Evolutionary conservation across 164 flowering plant species (phyloP), one percentile per base, ranked within the genome.

Genomic region (Chimonanthus praecox): DNA sequence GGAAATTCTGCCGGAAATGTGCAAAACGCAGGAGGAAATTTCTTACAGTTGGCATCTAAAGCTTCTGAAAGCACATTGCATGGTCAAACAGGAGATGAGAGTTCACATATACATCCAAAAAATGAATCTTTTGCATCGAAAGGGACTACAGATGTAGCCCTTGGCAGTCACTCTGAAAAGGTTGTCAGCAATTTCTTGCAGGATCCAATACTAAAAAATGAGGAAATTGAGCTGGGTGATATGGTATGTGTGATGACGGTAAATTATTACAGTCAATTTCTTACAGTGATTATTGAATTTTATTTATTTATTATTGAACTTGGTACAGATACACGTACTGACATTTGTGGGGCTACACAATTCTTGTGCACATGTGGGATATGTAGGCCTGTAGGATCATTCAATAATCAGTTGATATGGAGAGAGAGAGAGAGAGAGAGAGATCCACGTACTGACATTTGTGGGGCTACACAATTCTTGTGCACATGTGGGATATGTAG

Each of bases 171-270:
- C 50, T 80, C 93, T 7, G 97, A 90, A 78, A 82, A 88, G 74
- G 87, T 88, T 75, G 51, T 89, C 72, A 81, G 75, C 82, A 83
- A 75, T 72, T 88, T 90, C 80, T 80, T 88, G 77, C 84, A 88
- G 70, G 82, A 83, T 83, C 91, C 92, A 47, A 58, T 80, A 72
- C 76, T 89, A 71, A 78, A 79, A 46, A 86, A 74, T 7, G 75
- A 81, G 47, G 81, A 78, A 21, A 58, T 62, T 3, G 78, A 77
- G 50, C 43, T 73, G 11, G 81, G 79, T 80, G 83, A 86, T 54
- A 67, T 74, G 89, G 96, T 93, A 88, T 48, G 90, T 73, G 33
- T 54, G 47, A 47, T 33, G 33, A 8, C 4, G 7, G 20, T n/a
- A 20, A 44, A 8, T 15, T 21, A 10, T 13, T 66, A 15, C 16